phyloP scores from a whole-genome alignment of 352 stramenopile genomes.

The Pythium rhizo-oryzae region DNA sequence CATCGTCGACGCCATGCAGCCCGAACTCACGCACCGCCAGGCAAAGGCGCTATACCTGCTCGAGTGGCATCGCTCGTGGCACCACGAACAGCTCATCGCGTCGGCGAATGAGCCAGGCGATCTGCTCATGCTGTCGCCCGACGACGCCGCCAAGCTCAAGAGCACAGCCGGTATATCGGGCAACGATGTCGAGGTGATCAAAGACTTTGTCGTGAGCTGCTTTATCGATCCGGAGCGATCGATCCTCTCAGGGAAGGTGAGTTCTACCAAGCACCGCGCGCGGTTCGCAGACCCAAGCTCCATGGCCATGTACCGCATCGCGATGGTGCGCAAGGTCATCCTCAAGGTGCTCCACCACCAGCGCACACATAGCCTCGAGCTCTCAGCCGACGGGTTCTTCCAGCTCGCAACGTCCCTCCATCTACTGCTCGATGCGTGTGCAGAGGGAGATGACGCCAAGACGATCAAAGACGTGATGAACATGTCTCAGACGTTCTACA shows the following conservation, averaged over 20 bases:
- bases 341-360: constrained; percentile 73
- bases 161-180: constrained; percentile 47
- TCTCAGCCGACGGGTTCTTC: constrained; percentile 58
- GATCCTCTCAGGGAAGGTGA: constrained; percentile 33
- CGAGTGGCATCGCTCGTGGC: constrained; percentile 83
- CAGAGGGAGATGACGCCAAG: constrained; percentile 64
- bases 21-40: constrained; percentile 78
- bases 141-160: constrained; percentile 62
- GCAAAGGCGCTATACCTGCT: constrained; percentile 76
- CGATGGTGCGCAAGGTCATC: constrained; percentile 66
- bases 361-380: constrained; percentile 54
- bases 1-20: constrained; percentile 81
- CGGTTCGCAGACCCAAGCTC: constrained; percentile 67
- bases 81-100: constrained; percentile 48
- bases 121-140: constrained; percentile 45
- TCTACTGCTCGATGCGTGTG: constrained; percentile 65
- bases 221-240: constrained; percentile 65
- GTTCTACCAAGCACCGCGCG: constrained; percentile 53
- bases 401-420: constrained; percentile 54
- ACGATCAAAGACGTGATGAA: constrained; percentile 82
- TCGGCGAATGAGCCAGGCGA: constrained; percentile 49
- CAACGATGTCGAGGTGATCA: constrained; percentile 84
- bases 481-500: constrained; percentile 85
- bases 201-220: constrained; percentile 85
- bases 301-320: constrained; percentile 70